These are phyloP conservation scores for Eruca vesicaria DNA, from an alignment of 441 rosid genomes.

Conservation along the genomic window DNA sequence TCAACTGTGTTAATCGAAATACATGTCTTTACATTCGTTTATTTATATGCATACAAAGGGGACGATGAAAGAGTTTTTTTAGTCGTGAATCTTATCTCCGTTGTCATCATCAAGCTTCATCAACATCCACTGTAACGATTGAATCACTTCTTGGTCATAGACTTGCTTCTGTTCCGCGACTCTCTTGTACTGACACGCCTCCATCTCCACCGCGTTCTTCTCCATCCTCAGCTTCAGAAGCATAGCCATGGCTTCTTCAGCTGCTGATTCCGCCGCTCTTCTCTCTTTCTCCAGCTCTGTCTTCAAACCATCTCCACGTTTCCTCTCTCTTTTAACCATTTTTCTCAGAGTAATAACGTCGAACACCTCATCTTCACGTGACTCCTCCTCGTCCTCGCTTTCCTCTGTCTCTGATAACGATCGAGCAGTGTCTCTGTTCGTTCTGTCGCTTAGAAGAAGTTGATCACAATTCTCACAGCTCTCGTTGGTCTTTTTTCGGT, in stretches of 20 bases:
- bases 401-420: conserved; percentile 12
- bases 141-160: conserved; percentile 56
- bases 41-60: neutral
- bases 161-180: conserved; percentile 58
- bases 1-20: neutral
- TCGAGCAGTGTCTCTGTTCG: conserved; percentile 13
- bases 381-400: neutral
- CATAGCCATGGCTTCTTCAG: conserved; percentile 89
- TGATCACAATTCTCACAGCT: conserved; percentile 16
- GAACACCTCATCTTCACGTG: conserved; percentile 50
- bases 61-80: neutral
- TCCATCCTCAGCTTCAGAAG: conserved; percentile 70
- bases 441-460: conserved; percentile 14
- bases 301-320: conserved; percentile 38
- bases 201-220: conserved; percentile 60
- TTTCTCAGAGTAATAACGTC: conserved; percentile 54
- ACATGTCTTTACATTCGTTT: neutral
- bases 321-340: conserved; percentile 62
- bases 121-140: conserved; percentile 51
- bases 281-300: conserved; percentile 77
- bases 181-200: conserved; percentile 58
- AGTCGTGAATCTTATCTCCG: conserved; percentile 5
- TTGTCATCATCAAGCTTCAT: conserved; percentile 49
- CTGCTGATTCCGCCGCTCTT: conserved; percentile 66
- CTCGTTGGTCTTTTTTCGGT: neutral